phyloP scores from a whole-genome alignment of 768 basidiomycete genomes.

The Auriculariales sp. region DNA sequence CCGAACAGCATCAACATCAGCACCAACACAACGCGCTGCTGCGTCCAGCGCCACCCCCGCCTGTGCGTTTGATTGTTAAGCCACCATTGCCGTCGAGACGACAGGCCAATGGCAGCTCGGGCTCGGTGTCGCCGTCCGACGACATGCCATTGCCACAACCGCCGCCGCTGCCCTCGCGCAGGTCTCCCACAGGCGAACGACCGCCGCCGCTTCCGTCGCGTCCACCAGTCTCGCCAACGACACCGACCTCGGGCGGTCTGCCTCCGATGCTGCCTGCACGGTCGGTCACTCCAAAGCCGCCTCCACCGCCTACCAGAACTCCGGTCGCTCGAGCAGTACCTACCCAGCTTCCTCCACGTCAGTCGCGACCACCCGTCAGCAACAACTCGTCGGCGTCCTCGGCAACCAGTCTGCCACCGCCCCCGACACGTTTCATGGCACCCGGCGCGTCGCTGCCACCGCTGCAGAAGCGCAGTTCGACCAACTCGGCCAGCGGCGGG shows the following conservation, averaged over 20 bases:
- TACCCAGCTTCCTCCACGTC: not conserved
- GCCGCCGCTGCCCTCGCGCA: not conserved
- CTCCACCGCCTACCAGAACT: conserved; percentile 2
- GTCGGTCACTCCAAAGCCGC: conserved; percentile 8
- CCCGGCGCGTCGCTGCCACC: conserved; percentile 58
- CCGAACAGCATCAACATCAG: conserved; percentile 9
- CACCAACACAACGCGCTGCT: conserved; percentile 16
- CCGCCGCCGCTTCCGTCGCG: conserved; percentile 13
- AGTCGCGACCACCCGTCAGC: not conserved
- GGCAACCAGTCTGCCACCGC: conserved; percentile 40
- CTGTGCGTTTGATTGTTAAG: too few relatives aligned
- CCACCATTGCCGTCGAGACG: too few relatives aligned
- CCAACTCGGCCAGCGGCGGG: conserved; percentile 26
- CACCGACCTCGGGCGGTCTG: not conserved
- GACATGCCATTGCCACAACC: not conserved
- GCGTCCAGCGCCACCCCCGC: conserved; percentile 19
- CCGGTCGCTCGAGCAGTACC: not conserved
- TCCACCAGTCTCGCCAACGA: not conserved
- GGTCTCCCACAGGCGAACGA: conserved; percentile 1
- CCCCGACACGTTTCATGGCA: conserved; percentile 60
- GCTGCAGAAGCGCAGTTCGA: conserved; percentile 26
- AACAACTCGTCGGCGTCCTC: too few relatives aligned
- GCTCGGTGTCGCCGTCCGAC: not conserved
- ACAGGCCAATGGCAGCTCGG: conserved; percentile 14
- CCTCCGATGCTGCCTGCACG: conserved; percentile 15